Evolutionary conservation across 768 basidiomycete genomes (phyloP).

Genomic region (Mrakia blollopis): DNA sequence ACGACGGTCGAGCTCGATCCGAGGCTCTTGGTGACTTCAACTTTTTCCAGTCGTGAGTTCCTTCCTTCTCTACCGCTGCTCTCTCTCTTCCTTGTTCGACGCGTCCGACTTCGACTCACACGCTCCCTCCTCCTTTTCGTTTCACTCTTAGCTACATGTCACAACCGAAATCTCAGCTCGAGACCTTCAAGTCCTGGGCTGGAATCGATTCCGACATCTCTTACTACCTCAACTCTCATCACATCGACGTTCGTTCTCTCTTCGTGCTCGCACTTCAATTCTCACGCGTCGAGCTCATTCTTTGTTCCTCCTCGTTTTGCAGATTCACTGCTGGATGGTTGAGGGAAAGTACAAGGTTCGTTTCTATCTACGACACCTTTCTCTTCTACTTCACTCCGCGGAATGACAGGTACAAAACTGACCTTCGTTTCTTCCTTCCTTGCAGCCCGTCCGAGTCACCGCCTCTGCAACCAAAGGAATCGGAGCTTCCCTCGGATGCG

Average conservation of each 20-base stretch:
- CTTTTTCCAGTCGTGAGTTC: constrained; percentile 16
- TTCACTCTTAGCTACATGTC: constrained; percentile 67
- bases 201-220: constrained; percentile 92
- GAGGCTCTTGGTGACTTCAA: constrained; percentile 14
- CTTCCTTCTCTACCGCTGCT: too few relatives aligned
- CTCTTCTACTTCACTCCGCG: background rate
- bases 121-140: background rate
- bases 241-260: constrained; percentile 52
- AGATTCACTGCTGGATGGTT: constrained; percentile 48
- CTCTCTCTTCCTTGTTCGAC: too few relatives aligned
- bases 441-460: constrained; percentile 56
- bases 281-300: background rate
- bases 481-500: constrained; percentile 55
- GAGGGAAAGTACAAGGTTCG: constrained; percentile 43
- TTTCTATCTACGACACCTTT: too few relatives aligned
- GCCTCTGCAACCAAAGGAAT: constrained; percentile 88
- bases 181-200: constrained; percentile 93
- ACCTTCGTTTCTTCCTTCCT: background rate
- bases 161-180: constrained; percentile 88
- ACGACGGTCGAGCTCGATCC: constrained; percentile 60
- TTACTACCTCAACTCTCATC: constrained; percentile 81
- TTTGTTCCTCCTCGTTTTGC: background rate
- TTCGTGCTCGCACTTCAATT: background rate
- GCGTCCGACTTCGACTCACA: too few relatives aligned
- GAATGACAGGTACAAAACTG: background rate